Conservation (phyloP, 306 rosid species). For the Acmispon strigosus region DNA sequence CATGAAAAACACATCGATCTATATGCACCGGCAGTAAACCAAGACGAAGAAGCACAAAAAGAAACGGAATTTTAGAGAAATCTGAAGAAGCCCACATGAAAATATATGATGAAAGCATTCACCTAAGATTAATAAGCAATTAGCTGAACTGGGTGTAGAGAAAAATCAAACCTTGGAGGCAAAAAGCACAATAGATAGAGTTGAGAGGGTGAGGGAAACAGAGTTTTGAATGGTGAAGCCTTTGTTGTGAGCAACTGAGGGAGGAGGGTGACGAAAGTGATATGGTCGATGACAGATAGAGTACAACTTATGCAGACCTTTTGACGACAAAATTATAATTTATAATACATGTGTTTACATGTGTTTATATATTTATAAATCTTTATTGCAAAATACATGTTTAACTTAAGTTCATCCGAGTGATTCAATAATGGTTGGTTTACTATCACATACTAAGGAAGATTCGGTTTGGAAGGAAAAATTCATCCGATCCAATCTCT, state of each 20-base stretch:
- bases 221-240: background rate
- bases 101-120: background rate
- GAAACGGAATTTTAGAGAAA: background rate
- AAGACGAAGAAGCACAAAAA: background rate
- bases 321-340: background rate
- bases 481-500: no score
- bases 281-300: slow-evolving; percentile 3
- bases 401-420: no score
- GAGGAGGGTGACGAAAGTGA: slow-evolving; percentile 14
- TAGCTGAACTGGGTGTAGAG: background rate
- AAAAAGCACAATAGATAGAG: no score
- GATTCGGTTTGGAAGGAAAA: no score
- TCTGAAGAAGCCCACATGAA: background rate
- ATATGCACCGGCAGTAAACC: background rate
- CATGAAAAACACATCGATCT: background rate
- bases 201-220: no score
- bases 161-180: slow-evolving; percentile 18
- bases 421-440: no score
- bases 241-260: background rate
- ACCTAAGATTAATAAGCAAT: background rate
- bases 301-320: slow-evolving; percentile 12
- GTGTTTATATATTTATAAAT: no score
- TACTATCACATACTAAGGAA: no score
- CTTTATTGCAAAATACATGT: no score
- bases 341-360: no score